Conservation (phyloP, 2,329 filamentous ascomycete genomes). For the Teratosphaeriaceae sp. region DNA sequence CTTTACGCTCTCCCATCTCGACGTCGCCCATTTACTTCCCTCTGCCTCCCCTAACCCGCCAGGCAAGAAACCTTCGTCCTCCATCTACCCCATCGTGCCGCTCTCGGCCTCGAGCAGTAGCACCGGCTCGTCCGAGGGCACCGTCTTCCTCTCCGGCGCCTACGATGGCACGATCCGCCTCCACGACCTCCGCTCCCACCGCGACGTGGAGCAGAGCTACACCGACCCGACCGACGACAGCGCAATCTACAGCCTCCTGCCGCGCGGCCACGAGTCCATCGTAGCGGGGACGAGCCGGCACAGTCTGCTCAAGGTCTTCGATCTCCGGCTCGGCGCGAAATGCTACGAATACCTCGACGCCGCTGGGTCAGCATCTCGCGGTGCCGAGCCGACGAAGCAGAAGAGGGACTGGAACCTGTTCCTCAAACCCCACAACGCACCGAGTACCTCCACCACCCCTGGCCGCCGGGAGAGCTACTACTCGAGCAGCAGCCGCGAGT, state of each 20-base stretch:
- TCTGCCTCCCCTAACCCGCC: no score
- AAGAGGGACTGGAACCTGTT: slow-evolving; percentile 43
- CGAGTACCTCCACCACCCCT: slow-evolving; percentile 15
- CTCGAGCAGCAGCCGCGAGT: slow-evolving; percentile 17
- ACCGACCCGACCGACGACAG: slow-evolving; percentile 52
- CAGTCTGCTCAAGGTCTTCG: slow-evolving; percentile 55
- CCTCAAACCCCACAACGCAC: slow-evolving; percentile 29
- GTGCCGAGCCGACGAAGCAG: no score
- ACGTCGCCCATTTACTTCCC: no score
- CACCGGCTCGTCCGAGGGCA: slow-evolving; percentile 33
- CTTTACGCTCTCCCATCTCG: neutral
- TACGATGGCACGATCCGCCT: slow-evolving; percentile 53
- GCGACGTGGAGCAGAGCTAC: slow-evolving; percentile 42
- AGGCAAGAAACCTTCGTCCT: slow-evolving; percentile 28
- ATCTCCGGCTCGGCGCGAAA: slow-evolving; percentile 45
- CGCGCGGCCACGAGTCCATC: slow-evolving; percentile 51
- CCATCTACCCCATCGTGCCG: slow-evolving; percentile 42
- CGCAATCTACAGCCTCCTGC: slow-evolving; percentile 52
- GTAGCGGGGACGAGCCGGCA: slow-evolving; percentile 52
- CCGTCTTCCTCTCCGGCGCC: slow-evolving; percentile 54
- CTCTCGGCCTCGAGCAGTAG: slow-evolving; percentile 25
- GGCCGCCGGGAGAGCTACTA: slow-evolving; percentile 14
- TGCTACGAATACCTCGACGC: slow-evolving; percentile 27
- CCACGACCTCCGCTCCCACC: slow-evolving; percentile 53
- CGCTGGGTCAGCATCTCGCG: no score